Conservation (phyloP, 108 stramenopile genomes). For the Stephanodiscus triporus region DNA sequence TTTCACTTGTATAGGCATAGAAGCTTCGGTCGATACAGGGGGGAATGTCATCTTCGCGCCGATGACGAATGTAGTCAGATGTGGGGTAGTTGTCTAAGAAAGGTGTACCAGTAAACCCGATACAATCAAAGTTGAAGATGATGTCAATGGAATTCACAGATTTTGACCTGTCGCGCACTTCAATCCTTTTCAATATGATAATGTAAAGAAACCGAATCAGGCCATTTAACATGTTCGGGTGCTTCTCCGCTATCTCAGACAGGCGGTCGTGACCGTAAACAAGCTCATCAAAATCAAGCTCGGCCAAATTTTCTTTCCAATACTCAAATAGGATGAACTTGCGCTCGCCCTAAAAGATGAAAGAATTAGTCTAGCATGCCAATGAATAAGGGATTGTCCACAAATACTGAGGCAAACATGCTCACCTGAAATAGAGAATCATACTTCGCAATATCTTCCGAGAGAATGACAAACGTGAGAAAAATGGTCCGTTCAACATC, state of each 20-base stretch:
- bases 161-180: slow-evolving; percentile 54
- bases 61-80: slow-evolving; percentile 52
- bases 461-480: slow-evolving; percentile 55
- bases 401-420: too few species aligned
- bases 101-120: slow-evolving; percentile 63
- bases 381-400: too few species aligned
- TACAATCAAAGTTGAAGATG: slow-evolving; percentile 62
- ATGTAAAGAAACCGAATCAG: slow-evolving; percentile 55
- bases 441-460: slow-evolving; percentile 58
- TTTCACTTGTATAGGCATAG: slow-evolving; percentile 57
- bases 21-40: slow-evolving; percentile 56
- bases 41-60: slow-evolving; percentile 55
- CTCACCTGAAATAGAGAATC: slow-evolving; percentile 3
- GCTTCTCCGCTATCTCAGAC: slow-evolving; percentile 57
- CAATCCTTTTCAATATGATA: slow-evolving; percentile 60
- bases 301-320: slow-evolving; percentile 43
- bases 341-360: slow-evolving; percentile 25
- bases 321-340: slow-evolving; percentile 66
- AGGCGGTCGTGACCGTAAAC: slow-evolving; percentile 58
- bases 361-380: too few species aligned
- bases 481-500: slow-evolving; percentile 62
- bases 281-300: slow-evolving; percentile 60
- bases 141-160: slow-evolving; percentile 60
- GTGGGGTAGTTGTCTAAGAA: slow-evolving; percentile 64
- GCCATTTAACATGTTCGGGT: slow-evolving; percentile 44